Base-by-base conservation (phyloP, 768 basidiomycete genomes). In the Tylopilus vinaceipallidus region DNA sequence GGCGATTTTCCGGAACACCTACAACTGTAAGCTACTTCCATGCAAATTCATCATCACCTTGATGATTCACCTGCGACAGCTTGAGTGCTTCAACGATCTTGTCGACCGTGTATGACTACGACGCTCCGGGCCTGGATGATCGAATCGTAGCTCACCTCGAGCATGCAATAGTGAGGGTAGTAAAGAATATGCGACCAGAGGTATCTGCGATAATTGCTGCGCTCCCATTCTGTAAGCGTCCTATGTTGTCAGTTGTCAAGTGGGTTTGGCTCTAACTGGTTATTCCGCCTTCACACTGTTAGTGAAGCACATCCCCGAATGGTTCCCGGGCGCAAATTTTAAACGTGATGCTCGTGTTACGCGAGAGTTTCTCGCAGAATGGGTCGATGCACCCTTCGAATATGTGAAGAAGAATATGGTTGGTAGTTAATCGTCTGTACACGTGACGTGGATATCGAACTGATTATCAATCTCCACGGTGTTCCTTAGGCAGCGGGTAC, bases 61-160 rank as follows among this genome's bases (percentile, higher is more conserved):
- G 34, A 52, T 26, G 19, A 2, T 5, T 8, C 12, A 1, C 33
- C 14, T 14, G 10, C 4, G 37, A 55, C 50, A 66, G 63, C 11
- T 35, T 59, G 14, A 54, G 57, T 39, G 48, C 54, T 7, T 56
- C 63, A 6, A 51, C 45, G 6, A 61, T 64, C 39, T 56, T 64
- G 59, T 45, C 64, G 8, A 26, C 61, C 16, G 52, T 61, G 40
- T 64, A 64, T 50, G 63, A 59, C 26, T 64, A 66, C 22, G n/a
- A 58, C 9, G 40, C 45, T 2, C 45, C 47, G 2, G 30, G 42
- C 5, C n/a, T 48, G 19, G 50, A 61, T 38, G 64, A 66, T 38
- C 64, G 54, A 14, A 52, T 64, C 14, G 35, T 64, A 10, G 24
- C 42, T 22, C 33, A 53, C 3, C 46, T 66, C 16, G 62, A 56